A percentile compares a stretch with the other conserved stretches of the same genome.
Evolutionary conservation across 192 early-diverging fungal genomes (phyloP).

Genomic region (Dissophora ornata): DNA sequence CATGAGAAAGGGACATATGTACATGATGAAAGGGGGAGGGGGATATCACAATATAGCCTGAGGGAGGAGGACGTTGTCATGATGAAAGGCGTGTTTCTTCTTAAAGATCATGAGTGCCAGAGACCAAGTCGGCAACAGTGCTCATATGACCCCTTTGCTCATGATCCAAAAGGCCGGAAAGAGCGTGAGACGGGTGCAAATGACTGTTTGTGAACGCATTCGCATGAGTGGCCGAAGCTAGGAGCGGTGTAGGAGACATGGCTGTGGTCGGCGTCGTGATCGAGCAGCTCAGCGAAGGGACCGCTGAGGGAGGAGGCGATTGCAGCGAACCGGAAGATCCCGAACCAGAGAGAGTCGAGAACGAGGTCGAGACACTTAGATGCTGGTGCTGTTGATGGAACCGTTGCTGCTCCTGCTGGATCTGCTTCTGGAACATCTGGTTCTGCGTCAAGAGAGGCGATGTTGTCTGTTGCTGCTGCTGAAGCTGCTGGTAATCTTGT

Average conservation of each 20-base stretch:
- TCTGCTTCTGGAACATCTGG: conserved; percentile 47
- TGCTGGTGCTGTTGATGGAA: conserved; percentile 32
- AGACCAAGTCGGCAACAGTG: conserved; percentile 7
- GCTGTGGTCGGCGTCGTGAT: conserved; percentile 15
- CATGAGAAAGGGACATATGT: not conserved
- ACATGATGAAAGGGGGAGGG: conserved; percentile 10
- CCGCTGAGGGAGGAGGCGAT: conserved; percentile 27
- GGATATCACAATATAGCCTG: not conserved
- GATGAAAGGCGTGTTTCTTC: not conserved
- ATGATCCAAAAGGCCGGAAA: conserved; percentile 19
- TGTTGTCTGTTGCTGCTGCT: not conserved
- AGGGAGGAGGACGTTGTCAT: not conserved
- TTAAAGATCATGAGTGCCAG: conserved; percentile 22
- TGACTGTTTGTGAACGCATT: not conserved
- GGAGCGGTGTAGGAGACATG: conserved; percentile 6
- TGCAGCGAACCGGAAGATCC: conserved; percentile 9
- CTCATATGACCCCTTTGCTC: conserved; percentile 16
- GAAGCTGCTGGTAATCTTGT: conserved; percentile 3
- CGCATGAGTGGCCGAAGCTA: not conserved
- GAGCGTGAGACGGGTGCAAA: conserved; percentile 6
- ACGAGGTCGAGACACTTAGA: conserved; percentile 10
- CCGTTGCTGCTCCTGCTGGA: conserved; percentile 39
- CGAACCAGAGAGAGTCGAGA: conserved; percentile 4
- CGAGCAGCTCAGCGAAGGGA: conserved; percentile 20
- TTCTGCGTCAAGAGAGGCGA: conserved; percentile 31